Base-by-base conservation (phyloP, 2,329 filamentous ascomycete genomes). In the Botrytis squamosa region DNA sequence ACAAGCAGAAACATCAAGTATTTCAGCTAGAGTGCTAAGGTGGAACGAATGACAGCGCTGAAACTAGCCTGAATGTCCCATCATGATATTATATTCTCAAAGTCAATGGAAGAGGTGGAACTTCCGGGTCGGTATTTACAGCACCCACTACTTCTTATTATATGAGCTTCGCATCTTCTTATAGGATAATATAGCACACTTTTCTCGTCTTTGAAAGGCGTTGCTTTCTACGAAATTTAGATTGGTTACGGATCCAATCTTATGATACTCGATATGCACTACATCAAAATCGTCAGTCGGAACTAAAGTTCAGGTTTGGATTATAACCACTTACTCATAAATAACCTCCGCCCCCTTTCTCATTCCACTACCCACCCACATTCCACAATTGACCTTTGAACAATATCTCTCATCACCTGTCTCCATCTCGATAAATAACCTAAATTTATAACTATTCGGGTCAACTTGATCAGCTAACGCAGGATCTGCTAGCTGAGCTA, bases 281-380 rank as follows among this genome's bases (percentile, higher is more conserved):
- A 49, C 5, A 20, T 33, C 7, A 14, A 16, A 18, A 60, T 25
- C 12, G 33, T 77, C 55, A 77, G 71, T 49, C 55, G 36, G 33
- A 10, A 14, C 12, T 4, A 14, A 33, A 36, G 40, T 42, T 6
- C 20, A 63, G 57, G n/a, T 29, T 57, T 14, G 60, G 9, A 22
- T 38, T n/a, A n/a, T 20, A 2, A 36, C 7, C 25, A 77, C 78
- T 75, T 78, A 85, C 84, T 86, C 85, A 71, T 85, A 85, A 63
- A 86, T 82, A 73, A 86, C 80, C 77, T 86, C 84, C 36, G 84
- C 81, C 71, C 81, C 83, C 72, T 82, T 84, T 81, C 84, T 85
- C 78, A 85, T 84, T 67, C 85, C 85, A 78, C 84, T 85, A 10
- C 85, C 85, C 65, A 86, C 82, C 85, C 85, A 86, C 70, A 86